A percentile compares a stretch with the other conserved stretches of the same genome.
These are phyloP conservation scores for Rosellinia necatrix DNA, from an alignment of 2,329 filamentous ascomycete genomes.

Conservation along the genomic window DNA sequence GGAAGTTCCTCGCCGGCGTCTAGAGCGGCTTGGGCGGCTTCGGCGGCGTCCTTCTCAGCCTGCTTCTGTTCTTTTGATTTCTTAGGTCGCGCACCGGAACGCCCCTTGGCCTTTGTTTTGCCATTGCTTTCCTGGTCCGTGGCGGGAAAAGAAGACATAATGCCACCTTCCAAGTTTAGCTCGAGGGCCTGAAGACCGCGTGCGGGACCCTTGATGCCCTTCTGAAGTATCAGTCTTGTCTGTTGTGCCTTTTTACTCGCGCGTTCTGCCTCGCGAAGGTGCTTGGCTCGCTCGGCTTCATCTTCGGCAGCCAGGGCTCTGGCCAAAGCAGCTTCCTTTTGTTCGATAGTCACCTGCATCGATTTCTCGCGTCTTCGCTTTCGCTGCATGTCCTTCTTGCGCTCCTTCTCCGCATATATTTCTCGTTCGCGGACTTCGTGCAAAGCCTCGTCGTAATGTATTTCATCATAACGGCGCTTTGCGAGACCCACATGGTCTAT, in stretches of 20 bases:
- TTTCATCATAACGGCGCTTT: constrained; percentile 74
- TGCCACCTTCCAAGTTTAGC: constrained; percentile 81
- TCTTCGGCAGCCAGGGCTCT: constrained; percentile 80
- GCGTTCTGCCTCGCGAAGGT: constrained; percentile 83
- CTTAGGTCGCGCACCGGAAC: constrained; percentile 73
- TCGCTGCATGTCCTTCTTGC: constrained; percentile 99
- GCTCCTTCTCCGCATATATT: constrained; percentile 92
- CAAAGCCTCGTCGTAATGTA: constrained; percentile 79
- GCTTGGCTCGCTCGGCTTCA: constrained; percentile 78
- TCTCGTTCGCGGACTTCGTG: constrained; percentile 89
- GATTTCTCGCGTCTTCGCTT: constrained; percentile 96
- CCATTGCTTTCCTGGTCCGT: constrained; percentile 57
- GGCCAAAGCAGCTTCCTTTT: constrained; percentile 81
- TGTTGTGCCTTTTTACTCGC: constrained; percentile 92
- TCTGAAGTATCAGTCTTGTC: constrained; percentile 84
- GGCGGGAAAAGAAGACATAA: constrained; percentile 81
- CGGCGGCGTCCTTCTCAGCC: constrained; percentile 80
- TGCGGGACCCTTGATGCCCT: constrained; percentile 79
- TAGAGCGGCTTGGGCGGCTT: constrained; percentile 82
- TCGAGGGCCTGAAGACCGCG: constrained; percentile 71
- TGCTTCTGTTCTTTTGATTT: constrained; percentile 90
- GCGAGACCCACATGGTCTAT: constrained; percentile 70
- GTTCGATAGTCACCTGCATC: constrained; percentile 88
- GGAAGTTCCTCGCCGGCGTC: constrained; percentile 78
- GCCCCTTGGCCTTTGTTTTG: constrained; percentile 56